Base-by-base conservation (phyloP, 148 eudicot species). In the Fagopyrum homotropicum region DNA sequence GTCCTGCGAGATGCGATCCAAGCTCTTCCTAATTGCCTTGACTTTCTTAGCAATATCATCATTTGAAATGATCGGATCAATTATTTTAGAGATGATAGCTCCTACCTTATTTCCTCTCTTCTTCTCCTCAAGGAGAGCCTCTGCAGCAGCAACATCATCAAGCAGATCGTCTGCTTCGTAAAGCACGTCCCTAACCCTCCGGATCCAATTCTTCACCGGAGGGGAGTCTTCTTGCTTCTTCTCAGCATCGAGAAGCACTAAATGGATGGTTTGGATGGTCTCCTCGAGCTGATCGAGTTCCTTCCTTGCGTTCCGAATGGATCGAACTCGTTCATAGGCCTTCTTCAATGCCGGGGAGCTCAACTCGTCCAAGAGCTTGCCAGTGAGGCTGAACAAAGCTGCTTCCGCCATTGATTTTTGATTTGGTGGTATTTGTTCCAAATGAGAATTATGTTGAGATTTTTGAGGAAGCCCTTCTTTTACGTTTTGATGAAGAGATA, bases 131-230 rank as follows among this genome's bases (percentile, higher is more conserved):
- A 56, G 19, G 29, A 57, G 63, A 8, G 2, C 63, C 0, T 19
- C 3, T 3, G 63, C 5, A 14, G 63, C 5, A 14, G 63, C 8
- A 7, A 57, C 30, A 17, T 70, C 78, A 40, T 81, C 80, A 1
- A 74, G 8, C 30, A 81, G 4, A 50, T 81, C 80, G 40, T 81
- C 80, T 0, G 73, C 78, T 10, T 75, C 76, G 29, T 78, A 75
- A 14, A 78, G 55, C 6, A 49, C 78, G 68, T 29, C 59, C 45
- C 61, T 66, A 22, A 75, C 73, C 69, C 72, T 72, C 11, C 26
- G 22, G 3, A 81, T 48, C 77, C 70, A 77, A 1, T 12, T 60
- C 43, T 43, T 7, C 3, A 60, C 30, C 4, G 44, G 5, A 45
- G 1, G 48, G 5, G 69, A 48, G 15, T 7, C 30, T 11, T n/a